Evolutionary conservation across 257 asterid genomes (phyloP).

Genomic region (Handroanthus guayacan): DNA sequence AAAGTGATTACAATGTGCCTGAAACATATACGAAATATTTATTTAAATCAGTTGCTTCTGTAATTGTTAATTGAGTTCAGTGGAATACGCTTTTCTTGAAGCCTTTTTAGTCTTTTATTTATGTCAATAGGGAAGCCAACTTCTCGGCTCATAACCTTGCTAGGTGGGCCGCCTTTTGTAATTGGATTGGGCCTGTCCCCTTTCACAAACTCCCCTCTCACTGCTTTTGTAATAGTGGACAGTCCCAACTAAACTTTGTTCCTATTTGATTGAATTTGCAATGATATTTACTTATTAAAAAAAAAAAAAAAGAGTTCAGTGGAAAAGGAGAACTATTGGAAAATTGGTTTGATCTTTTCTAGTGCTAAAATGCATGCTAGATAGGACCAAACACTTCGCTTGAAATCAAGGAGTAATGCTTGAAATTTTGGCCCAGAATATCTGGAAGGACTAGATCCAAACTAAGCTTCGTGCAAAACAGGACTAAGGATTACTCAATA

Average conservation of each 20-base stretch:
- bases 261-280: too few relatives aligned
- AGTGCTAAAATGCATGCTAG: slow-evolving; percentile 7
- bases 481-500: background rate
- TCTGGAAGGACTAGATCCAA: background rate
- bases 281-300: too few relatives aligned
- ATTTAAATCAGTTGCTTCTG: slow-evolving; percentile 12
- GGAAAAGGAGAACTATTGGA: background rate
- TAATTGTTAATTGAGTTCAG: background rate
- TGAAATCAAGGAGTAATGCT: background rate
- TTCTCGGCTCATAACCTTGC: too few relatives aligned
- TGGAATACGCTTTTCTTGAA: background rate
- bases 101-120: too few relatives aligned
- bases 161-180: too few relatives aligned
- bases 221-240: too few relatives aligned
- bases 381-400: background rate
- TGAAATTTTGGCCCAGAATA: background rate
- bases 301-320: background rate
- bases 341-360: background rate
- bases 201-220: too few relatives aligned
- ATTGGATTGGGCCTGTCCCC: too few relatives aligned
- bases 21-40: background rate
- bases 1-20: slow-evolving; percentile 1
- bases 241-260: too few relatives aligned
- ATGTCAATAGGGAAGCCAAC: too few relatives aligned
- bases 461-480: background rate